Conservation (phyloP, 306 rosid species). For the Inga laurina region DNA sequence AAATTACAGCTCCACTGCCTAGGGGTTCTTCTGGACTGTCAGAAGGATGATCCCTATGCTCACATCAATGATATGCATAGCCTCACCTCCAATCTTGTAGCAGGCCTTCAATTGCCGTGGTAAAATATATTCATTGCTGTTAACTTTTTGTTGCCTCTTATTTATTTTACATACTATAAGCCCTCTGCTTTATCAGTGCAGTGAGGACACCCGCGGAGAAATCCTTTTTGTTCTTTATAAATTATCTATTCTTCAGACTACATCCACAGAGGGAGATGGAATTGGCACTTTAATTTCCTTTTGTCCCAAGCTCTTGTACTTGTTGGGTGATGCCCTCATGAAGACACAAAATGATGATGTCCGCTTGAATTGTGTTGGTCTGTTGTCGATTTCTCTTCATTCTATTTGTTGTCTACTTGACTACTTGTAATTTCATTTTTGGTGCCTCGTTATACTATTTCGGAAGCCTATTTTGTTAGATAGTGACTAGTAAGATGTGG, state of each 20-base stretch:
- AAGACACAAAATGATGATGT: slow-evolving; percentile 87
- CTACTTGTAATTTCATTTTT: neutral
- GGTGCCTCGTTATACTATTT: slow-evolving; percentile 12
- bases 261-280: slow-evolving; percentile 57
- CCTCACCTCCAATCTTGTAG: slow-evolving; percentile 69
- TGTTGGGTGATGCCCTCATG: slow-evolving; percentile 73
- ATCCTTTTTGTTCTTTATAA: slow-evolving; percentile 80
- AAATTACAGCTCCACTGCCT: slow-evolving; percentile 79
- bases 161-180: neutral
- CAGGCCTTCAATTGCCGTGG: slow-evolving; percentile 92
- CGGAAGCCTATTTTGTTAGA: slow-evolving; percentile 24
- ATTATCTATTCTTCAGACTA: slow-evolving; percentile 52
- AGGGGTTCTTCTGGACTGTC: slow-evolving; percentile 70
- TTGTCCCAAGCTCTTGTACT: slow-evolving; percentile 69
- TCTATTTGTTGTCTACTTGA: slow-evolving; percentile 19
- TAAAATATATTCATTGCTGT: slow-evolving; percentile 32
- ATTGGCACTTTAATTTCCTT: slow-evolving; percentile 58
- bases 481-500: neutral
- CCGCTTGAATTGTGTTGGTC: slow-evolving; percentile 88
- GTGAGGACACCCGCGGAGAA: slow-evolving; percentile 93
- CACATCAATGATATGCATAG: slow-evolving; percentile 54
- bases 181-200: slow-evolving; percentile 37
- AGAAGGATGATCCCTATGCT: slow-evolving; percentile 49
- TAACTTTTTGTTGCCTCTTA: neutral
- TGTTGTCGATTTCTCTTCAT: slow-evolving; percentile 34